A percentile compares a stretch with the other conserved stretches of the same genome.
phyloP scores from a whole-genome alignment of 306 rosid genomes.

The Cicer bijugum region DNA sequence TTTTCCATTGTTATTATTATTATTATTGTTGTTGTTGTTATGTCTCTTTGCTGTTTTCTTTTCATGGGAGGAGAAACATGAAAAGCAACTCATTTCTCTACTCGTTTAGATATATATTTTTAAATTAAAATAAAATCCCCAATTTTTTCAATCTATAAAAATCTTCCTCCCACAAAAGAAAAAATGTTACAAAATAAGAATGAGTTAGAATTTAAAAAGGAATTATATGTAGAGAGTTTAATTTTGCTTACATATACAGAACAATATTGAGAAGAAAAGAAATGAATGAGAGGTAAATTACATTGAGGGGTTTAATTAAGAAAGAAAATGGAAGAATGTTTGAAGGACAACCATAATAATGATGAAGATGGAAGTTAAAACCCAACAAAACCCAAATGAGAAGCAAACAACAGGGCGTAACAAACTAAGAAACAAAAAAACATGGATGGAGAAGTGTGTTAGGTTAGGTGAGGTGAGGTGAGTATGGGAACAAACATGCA shows the following conservation, averaged over 20 bases:
- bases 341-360: conserved; percentile 21
- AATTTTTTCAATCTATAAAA: conserved; percentile 5
- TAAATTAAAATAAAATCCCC: conserved; percentile 6
- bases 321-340: conserved; percentile 9
- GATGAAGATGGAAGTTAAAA: conserved; percentile 27
- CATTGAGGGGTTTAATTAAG: not conserved
- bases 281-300: not conserved
- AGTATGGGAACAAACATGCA: conserved; percentile 43
- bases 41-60: conserved; percentile 56
- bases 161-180: conserved; percentile 20
- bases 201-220: not conserved
- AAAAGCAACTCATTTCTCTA: conserved; percentile 76
- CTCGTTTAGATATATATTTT: not conserved
- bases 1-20: conserved; percentile 11
- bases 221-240: conserved; percentile 16
- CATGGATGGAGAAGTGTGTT: conserved; percentile 33
- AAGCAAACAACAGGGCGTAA: conserved; percentile 36
- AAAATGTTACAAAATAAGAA: not conserved
- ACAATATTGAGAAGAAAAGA: not conserved
- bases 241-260: not conserved
- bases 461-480: conserved; percentile 34
- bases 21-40: conserved; percentile 38
- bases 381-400: conserved; percentile 39
- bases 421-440: conserved; percentile 12
- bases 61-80: conserved; percentile 71